Evolutionary conservation across 768 basidiomycete species (phyloP).

Genomic region (Sistotremastrum suecicum): DNA sequence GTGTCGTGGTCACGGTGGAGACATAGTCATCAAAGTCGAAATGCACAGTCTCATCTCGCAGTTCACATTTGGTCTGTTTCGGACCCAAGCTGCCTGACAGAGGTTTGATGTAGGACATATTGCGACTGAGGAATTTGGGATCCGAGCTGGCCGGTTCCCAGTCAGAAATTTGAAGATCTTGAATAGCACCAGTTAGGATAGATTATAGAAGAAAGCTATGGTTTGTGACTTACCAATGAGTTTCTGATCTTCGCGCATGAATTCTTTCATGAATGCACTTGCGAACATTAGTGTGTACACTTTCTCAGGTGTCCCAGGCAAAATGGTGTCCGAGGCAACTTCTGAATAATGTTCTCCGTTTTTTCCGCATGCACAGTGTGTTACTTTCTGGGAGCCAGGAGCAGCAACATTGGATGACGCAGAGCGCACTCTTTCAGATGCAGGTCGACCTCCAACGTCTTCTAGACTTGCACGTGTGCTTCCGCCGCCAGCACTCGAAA

Average conservation of each 20-base stretch:
- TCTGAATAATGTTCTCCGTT: slow-evolving; percentile 59
- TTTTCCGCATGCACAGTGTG: slow-evolving; percentile 61
- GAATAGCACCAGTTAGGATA: background rate
- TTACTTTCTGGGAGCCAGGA: slow-evolving; percentile 32
- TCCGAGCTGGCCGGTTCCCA: slow-evolving; percentile 62
- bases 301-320: slow-evolving; percentile 89
- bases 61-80: slow-evolving; percentile 90
- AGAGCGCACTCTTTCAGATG: slow-evolving; percentile 1
- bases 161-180: slow-evolving; percentile 92
- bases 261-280: slow-evolving; percentile 90
- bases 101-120: slow-evolving; percentile 96
- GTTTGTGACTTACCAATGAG: slow-evolving; percentile 48
- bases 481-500: slow-evolving; percentile 10
- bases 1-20: slow-evolving; percentile 74
- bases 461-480: slow-evolving; percentile 12
- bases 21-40: slow-evolving; percentile 78
- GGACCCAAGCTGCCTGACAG: slow-evolving; percentile 80
- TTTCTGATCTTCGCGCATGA: slow-evolving; percentile 82
- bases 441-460: slow-evolving; percentile 6
- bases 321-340: slow-evolving; percentile 56
- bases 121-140: slow-evolving; percentile 61
- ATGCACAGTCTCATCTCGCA: slow-evolving; percentile 70
- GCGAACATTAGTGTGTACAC: slow-evolving; percentile 95
- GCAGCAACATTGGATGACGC: slow-evolving; percentile 4
- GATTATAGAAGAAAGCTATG: background rate